phyloP scores from a whole-genome alignment of 2,329 filamentous ascomycete genomes.

The Botrytis pseudocinerea region DNA sequence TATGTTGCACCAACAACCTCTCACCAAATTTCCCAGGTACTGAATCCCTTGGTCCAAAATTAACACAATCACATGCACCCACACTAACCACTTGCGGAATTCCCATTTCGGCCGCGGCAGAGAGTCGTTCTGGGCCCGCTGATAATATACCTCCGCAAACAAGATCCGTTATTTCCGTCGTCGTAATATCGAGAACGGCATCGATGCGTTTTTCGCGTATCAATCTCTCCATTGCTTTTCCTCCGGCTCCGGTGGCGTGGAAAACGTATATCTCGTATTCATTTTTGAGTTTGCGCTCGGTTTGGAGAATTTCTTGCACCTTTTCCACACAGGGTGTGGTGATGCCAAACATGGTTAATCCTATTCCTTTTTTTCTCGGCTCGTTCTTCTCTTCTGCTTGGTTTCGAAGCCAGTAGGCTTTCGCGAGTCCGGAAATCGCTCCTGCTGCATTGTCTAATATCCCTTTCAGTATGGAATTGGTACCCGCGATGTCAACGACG shows the following conservation, averaged over 20 bases:
- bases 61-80: conserved; percentile 48
- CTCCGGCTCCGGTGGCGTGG: conserved; percentile 69
- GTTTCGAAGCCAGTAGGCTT: conserved; percentile 50
- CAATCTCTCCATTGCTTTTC: conserved; percentile 67
- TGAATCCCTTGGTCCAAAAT: conserved; percentile 56
- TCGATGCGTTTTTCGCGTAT: conserved; percentile 59
- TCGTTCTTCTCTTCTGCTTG: conserved; percentile 15
- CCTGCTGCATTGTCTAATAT: conserved; percentile 64
- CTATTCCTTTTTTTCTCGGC: conserved; percentile 51
- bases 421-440: conserved; percentile 53
- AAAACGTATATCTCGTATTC: conserved; percentile 63
- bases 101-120: conserved; percentile 55
- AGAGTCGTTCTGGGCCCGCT: conserved; percentile 57
- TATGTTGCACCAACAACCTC: conserved; percentile 62
- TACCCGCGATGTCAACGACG: conserved; percentile 68
- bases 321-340: conserved; percentile 65
- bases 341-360: conserved; percentile 73
- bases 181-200: conserved; percentile 69
- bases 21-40: conserved; percentile 56
- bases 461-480: conserved; percentile 58
- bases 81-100: conserved; percentile 57
- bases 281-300: conserved; percentile 38
- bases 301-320: conserved; percentile 50
- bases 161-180: conserved; percentile 66
- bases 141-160: conserved; percentile 63